Evolutionary conservation across 78 protist genomes (phyloP).

Genomic region (Emiliania huxleyi): DNA sequence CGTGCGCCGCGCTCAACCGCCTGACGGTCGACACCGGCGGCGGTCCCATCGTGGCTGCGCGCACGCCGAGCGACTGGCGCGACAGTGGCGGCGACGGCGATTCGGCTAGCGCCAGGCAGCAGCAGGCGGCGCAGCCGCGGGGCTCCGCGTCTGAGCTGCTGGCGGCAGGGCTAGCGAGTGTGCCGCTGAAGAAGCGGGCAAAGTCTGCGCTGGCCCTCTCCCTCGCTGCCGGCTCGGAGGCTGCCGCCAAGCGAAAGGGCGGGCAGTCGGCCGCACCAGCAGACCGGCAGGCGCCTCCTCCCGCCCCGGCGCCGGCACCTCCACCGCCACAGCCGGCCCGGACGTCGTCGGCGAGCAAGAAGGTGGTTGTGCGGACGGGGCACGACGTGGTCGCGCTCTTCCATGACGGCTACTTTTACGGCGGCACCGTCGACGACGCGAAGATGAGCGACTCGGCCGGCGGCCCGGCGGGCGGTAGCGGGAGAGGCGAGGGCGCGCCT

Average conservation of each 20-base stretch:
- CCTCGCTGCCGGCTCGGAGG: background rate
- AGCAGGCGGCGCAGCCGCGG: no score
- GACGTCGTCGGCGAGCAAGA: background rate
- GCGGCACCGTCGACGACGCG: background rate
- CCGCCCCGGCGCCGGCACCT: no score
- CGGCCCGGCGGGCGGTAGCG: background rate
- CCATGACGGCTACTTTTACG: background rate
- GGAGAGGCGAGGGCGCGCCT: no score
- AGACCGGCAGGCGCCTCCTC: no score
- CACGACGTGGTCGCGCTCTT: background rate
- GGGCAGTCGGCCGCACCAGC: background rate
- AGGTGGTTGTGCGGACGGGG: background rate
- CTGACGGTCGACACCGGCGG: background rate
- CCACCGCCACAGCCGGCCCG: no score
- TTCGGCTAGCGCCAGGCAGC: no score
- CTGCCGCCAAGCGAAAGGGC: background rate
- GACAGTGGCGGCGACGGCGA: no score
- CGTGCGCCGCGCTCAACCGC: background rate
- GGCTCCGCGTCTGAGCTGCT: background rate
- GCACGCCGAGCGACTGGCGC: background rate
- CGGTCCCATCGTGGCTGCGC: background rate
- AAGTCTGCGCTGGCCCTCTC: background rate
- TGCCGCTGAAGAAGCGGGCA: background rate
- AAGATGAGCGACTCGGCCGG: background rate
- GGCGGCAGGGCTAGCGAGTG: background rate